Conservation (phyloP, 2,329 filamentous ascomycete genomes). For the Hypoxylon sp. region DNA sequence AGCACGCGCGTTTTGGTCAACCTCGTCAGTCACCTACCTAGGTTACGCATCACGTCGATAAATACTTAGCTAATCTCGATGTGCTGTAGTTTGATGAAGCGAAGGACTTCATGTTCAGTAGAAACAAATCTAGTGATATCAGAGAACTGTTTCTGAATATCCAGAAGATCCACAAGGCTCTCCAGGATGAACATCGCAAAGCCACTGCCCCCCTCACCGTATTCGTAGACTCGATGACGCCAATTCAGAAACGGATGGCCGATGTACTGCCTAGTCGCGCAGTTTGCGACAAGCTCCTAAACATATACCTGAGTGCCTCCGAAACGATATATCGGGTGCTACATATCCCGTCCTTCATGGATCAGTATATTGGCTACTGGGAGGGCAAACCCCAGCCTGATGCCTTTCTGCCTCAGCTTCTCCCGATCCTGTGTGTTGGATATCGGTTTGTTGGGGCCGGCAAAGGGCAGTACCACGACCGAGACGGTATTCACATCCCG, state of each 20-base stretch:
- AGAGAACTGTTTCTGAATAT: slow-evolving; percentile 59
- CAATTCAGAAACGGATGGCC: slow-evolving; percentile 67
- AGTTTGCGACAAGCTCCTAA: slow-evolving; percentile 64
- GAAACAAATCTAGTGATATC: slow-evolving; percentile 55
- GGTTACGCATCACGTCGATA: background rate
- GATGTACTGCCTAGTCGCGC: slow-evolving; percentile 65
- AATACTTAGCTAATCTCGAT: slow-evolving; percentile 16
- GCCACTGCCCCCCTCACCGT: slow-evolving; percentile 64
- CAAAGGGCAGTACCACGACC: slow-evolving; percentile 63
- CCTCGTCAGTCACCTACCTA: slow-evolving; percentile 58
- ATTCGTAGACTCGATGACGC: slow-evolving; percentile 69
- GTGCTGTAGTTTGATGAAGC: slow-evolving; percentile 63
- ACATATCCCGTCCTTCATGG: slow-evolving; percentile 64
- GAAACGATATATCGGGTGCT: slow-evolving; percentile 67
- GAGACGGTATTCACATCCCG: slow-evolving; percentile 68
- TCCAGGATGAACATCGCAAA: slow-evolving; percentile 62
- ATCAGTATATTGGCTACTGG: slow-evolving; percentile 66
- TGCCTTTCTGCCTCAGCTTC: slow-evolving; percentile 65
- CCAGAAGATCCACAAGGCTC: slow-evolving; percentile 59
- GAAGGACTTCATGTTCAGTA: slow-evolving; percentile 61
- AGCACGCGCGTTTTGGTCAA: slow-evolving; percentile 66
- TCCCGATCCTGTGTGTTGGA: slow-evolving; percentile 65
- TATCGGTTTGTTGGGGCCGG: slow-evolving; percentile 65
- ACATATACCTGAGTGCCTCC: slow-evolving; percentile 62
- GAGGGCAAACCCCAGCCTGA: slow-evolving; percentile 59